phyloP scores from a whole-genome alignment of 169 alveolate species.

The Eimeria mitis region DNA sequence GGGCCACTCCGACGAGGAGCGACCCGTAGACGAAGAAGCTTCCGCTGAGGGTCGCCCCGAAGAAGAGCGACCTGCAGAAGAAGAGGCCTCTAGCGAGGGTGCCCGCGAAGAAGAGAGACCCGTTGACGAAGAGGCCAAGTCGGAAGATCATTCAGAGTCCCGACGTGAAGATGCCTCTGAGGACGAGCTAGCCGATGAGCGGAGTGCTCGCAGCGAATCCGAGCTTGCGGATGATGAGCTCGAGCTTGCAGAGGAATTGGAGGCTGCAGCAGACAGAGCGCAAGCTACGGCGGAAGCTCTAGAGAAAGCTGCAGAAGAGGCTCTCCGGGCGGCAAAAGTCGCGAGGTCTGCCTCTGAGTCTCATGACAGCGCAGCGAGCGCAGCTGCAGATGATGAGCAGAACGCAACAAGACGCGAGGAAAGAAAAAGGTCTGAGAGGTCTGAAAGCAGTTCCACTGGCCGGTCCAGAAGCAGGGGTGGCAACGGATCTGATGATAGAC shows the following conservation, averaged over 20 bases:
- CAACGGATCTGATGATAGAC: neutral
- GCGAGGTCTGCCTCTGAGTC: slow-evolving; percentile 25
- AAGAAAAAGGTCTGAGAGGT: neutral
- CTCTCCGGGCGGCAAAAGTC: slow-evolving; percentile 3
- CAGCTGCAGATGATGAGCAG: neutral
- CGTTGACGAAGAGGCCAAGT: neutral
- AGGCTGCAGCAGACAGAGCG: slow-evolving; percentile 44
- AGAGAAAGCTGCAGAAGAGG: slow-evolving; percentile 41
- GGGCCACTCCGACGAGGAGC: neutral
- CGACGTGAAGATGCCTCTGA: neutral
- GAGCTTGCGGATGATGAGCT: neutral
- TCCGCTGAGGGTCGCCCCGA: neutral
- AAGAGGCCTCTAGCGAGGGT: neutral
- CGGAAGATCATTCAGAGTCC: neutral
- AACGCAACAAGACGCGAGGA: neutral
- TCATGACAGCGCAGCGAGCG: neutral
- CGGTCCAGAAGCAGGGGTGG: neutral
- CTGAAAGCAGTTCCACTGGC: neutral
- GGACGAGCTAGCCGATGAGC: neutral
- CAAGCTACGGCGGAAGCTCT: slow-evolving; percentile 46
- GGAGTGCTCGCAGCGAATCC: neutral
- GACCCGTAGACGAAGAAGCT: neutral
- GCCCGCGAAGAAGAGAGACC: neutral
- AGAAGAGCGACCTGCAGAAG: neutral
- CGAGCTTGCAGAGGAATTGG: slow-evolving; percentile 33